These are phyloP conservation scores for Thielaviopsis populi DNA, from an alignment of 2,329 filamentous ascomycete species.

Conservation along the genomic window DNA sequence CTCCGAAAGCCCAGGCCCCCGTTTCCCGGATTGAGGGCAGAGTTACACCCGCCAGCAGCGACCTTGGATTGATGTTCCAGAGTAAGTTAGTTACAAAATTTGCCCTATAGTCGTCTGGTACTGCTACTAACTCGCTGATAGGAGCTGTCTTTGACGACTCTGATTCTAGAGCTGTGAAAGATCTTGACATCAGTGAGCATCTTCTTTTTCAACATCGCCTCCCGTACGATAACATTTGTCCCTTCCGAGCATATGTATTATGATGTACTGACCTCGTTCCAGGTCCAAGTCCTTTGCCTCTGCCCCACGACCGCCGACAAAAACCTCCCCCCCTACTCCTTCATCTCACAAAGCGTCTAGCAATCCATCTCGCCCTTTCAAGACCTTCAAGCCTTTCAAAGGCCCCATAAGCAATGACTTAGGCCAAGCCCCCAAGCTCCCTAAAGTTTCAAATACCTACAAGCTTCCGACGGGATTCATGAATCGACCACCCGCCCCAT, in stretches of 20 bases:
- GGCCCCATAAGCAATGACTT: not conserved
- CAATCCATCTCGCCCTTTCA: not conserved
- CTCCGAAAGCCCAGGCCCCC: not conserved
- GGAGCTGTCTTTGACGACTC: not conserved
- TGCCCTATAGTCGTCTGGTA: not conserved
- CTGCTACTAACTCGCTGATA: not conserved
- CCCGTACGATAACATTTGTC: not conserved
- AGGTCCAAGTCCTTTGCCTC: not conserved
- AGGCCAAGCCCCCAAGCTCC: not conserved
- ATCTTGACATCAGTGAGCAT: not conserved
- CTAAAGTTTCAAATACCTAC: not conserved
- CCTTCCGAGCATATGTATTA: no score
- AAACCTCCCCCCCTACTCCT: not conserved
- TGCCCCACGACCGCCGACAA: not conserved
- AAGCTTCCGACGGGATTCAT: not conserved
- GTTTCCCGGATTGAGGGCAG: not conserved
- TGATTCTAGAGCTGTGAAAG: not conserved
- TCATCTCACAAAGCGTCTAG: not conserved
- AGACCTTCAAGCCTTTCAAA: not conserved
- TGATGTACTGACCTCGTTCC: not conserved
- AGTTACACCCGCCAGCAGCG: not conserved
- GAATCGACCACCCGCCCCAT: not conserved
- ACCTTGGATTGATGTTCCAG: not conserved
- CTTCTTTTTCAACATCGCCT: not conserved
- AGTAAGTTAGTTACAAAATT: not conserved